phyloP scores from a whole-genome alignment of 768 basidiomycete genomes.

The Lanmaoa rubissima region DNA sequence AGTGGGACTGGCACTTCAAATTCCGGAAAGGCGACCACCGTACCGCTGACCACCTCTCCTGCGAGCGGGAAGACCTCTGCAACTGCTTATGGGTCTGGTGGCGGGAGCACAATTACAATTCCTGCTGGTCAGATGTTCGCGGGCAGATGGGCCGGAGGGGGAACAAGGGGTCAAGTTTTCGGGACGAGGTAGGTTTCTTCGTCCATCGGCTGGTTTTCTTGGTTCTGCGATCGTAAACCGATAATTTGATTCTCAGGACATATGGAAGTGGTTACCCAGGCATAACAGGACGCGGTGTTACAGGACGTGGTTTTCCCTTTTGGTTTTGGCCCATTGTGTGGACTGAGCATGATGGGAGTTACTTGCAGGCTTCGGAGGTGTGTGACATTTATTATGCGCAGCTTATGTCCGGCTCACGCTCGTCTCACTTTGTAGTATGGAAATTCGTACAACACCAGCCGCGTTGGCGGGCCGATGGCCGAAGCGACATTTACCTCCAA shows the following conservation, averaged over 20 bases:
- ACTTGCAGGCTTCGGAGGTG: conserved; percentile 44
- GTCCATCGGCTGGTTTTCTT: background rate
- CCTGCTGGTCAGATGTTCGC: conserved; percentile 44
- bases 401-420: background rate
- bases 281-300: conserved; percentile 42
- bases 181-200: conserved; percentile 37
- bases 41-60: conserved; percentile 21
- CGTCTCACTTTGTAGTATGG: conserved; percentile 43
- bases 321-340: conserved; percentile 65
- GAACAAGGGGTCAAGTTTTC: conserved; percentile 42
- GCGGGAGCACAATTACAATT: conserved; percentile 35
- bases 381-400: background rate
- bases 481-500: conserved; percentile 42
- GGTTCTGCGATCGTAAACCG: background rate
- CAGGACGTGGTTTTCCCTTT: conserved; percentile 56
- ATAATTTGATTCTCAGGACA: conserved; percentile 30
- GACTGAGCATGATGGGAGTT: conserved; percentile 34
- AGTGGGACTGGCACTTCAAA: background rate
- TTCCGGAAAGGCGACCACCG: conserved; percentile 9
- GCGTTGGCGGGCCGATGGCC: conserved; percentile 47
- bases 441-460: conserved; percentile 40
- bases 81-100: conserved; percentile 34
- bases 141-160: conserved; percentile 54
- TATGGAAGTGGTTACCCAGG: conserved; percentile 71
- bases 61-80: conserved; percentile 27